Percentiles rank a stretch among this genome's conserved stretches.
phyloP scores from a whole-genome alignment of 2,329 filamentous ascomycete species.

The Penicillium sp. region DNA sequence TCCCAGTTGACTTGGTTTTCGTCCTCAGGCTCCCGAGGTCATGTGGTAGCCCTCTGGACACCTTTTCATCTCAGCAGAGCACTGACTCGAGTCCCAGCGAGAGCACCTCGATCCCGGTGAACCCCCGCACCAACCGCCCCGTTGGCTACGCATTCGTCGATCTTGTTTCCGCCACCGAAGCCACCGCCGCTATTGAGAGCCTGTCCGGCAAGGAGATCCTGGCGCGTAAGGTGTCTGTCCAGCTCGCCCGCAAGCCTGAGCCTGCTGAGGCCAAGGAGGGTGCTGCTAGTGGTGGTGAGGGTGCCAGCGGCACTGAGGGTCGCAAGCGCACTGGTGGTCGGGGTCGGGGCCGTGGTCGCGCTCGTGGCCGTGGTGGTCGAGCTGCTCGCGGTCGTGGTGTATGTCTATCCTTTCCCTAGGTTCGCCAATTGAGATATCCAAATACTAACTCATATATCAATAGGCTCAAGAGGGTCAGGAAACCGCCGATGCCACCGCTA shows the following conservation, averaged over 20 bases:
- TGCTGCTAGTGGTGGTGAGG: constrained; percentile 70
- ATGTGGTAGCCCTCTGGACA: not conserved
- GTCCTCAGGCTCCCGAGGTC: not conserved
- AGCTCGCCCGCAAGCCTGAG: constrained; percentile 97
- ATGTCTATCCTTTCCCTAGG: constrained; percentile 30
- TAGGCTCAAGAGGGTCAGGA: constrained; percentile 29
- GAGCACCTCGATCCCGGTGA: constrained; percentile 98
- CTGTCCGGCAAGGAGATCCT: constrained; percentile 97
- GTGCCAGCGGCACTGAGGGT: constrained; percentile 64
- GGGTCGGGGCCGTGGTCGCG: constrained; percentile 63
- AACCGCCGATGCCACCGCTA: constrained; percentile 32
- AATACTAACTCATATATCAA: constrained; percentile 1
- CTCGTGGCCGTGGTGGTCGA: constrained; percentile 66
- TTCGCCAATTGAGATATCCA: not conserved
- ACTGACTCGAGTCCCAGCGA: constrained; percentile 61
- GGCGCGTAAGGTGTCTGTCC: constrained; percentile 97
- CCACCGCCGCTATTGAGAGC: constrained; percentile 90
- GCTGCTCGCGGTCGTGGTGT: constrained; percentile 63
- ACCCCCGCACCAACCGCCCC: constrained; percentile 96
- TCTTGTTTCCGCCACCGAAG: constrained; percentile 89
- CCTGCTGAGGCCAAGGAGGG: constrained; percentile 76
- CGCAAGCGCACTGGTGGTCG: constrained; percentile 63
- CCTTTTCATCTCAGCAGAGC: not conserved
- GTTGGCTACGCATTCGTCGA: constrained; percentile 99
- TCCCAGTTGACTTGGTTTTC: too few relatives aligned